A percentile compares a stretch with the other conserved stretches of the same genome.
Evolutionary conservation across 2,329 filamentous ascomycete genomes (phyloP).

Genomic region (Cadophora gregata): DNA sequence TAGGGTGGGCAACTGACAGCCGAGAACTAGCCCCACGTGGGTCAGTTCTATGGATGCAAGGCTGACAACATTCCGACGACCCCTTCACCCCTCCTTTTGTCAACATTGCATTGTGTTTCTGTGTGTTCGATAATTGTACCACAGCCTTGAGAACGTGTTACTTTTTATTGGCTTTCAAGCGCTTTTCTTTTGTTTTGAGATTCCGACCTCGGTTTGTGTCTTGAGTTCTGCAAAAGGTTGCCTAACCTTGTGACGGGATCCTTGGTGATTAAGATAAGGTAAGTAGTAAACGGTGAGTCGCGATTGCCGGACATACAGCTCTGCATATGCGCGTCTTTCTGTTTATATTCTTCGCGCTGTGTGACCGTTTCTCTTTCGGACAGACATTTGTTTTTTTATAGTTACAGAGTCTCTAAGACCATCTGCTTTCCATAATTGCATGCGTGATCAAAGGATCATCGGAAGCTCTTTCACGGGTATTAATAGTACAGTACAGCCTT

Average conservation of each 20-base stretch:
- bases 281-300: neutral
- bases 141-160: slow-evolving; percentile 35
- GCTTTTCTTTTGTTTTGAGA: neutral
- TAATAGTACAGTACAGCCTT: neutral
- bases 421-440: too few relatives aligned
- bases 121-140: slow-evolving; percentile 10
- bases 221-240: neutral
- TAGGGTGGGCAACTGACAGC: slow-evolving; percentile 5
- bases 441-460: too few relatives aligned
- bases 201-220: neutral
- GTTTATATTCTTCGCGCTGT: slow-evolving; percentile 10
- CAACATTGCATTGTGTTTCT: neutral
- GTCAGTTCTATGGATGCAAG: slow-evolving; percentile 15
- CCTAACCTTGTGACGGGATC: slow-evolving; percentile 23
- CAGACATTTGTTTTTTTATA: too few relatives aligned
- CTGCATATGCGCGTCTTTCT: slow-evolving; percentile 4
- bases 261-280: neutral
- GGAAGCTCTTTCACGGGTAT: neutral
- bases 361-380: neutral
- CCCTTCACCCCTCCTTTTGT: neutral
- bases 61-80: neutral
- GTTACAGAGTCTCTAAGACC: too few relatives aligned
- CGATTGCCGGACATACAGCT: slow-evolving; percentile 1
- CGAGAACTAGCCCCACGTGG: slow-evolving; percentile 15
- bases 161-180: slow-evolving; percentile 29